phyloP scores from a whole-genome alignment of 148 eudicot genomes.

The Bassia scoparia region DNA sequence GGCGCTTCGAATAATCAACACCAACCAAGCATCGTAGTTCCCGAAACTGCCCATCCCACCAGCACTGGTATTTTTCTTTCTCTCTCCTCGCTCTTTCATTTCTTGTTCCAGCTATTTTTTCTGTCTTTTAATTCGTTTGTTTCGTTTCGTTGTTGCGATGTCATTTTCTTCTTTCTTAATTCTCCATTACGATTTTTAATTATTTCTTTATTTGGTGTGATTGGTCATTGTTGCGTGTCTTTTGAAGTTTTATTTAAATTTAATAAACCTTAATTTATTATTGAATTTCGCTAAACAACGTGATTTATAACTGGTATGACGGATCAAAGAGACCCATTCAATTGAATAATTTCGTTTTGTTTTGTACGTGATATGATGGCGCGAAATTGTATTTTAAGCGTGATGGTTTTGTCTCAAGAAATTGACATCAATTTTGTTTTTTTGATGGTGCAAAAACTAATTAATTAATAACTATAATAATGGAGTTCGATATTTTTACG shows the following conservation, averaged over 20 bases:
- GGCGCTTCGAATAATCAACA: neutral
- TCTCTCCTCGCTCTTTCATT: neutral
- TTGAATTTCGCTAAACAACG: too few relatives aligned
- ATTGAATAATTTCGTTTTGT: neutral
- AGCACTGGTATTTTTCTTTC: constrained; percentile 49
- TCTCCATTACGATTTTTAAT: too few relatives aligned
- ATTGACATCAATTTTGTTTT: too few relatives aligned
- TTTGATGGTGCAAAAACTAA: neutral
- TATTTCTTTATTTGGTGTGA: neutral
- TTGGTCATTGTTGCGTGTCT: neutral
- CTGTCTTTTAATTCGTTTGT: too few relatives aligned
- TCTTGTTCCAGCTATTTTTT: constrained; percentile 5
- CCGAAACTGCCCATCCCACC: constrained; percentile 83
- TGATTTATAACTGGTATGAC: too few relatives aligned
- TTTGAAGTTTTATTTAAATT: neutral
- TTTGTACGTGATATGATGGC: neutral
- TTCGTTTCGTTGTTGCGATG: constrained; percentile 12
- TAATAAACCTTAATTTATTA: too few relatives aligned
- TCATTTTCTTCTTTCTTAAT: neutral
- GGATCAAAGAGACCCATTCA: neutral
- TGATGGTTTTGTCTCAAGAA: too few relatives aligned
- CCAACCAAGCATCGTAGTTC: constrained; percentile 28
- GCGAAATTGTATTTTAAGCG: neutral
- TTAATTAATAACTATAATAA: neutral
- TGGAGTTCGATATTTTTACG: too few relatives aligned